Base-by-base conservation (phyloP, 1,139 yeast species). In the Lodderomyces parapsilosis region DNA sequence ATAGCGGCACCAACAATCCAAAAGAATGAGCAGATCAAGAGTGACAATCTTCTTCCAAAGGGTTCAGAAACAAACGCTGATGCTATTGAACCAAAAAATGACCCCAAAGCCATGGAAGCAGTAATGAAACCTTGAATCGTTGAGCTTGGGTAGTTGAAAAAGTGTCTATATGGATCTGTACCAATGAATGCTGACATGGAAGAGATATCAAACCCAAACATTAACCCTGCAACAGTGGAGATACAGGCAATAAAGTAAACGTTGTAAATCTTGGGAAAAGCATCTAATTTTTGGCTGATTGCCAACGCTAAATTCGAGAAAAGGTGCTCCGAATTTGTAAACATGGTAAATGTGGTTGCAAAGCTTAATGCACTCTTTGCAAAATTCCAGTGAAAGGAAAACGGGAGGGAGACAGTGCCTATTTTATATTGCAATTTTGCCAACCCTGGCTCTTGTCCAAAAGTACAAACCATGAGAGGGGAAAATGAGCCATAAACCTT, bases 121-220 rank as follows among this genome's bases (percentile, higher is more conserved):
- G 85, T 78, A 49, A 80, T 79, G 49, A 80, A 79, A 48, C 85
- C 85, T 60, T 80, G 85, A 36, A 70, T 62, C 15, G 65, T 65
- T 11, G 52, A 43, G 17, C 51, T 44, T 15, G 86, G 85, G 36
- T 55, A 36, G 43, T 65, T 45, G 55, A 83, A 83, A 43, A 38
- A 52, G 2, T 50, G 49, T 9, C 33, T 40, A 41, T 63, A 63
- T 36, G 53, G 49, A 1, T 23, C 38, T 36, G 69, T 63, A 32
- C 80, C 77, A 33, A 81, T 59, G 53, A 83, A 82, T 1, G 81
- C 78, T 1, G 88, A 77, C 68, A 84, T 71, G 3, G 86, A 81
- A 0, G 87, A 80, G 34, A 82, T 80, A 62, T 84, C 91, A 51
- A 82, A 72, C 37, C 91, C 91, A 59, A 81, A 74, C 66, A 83